Evolutionary conservation across 768 basidiomycete species (phyloP), one percentile per base, ranked within the genome.

Genomic region (Leucocoprinus leucothites): DNA sequence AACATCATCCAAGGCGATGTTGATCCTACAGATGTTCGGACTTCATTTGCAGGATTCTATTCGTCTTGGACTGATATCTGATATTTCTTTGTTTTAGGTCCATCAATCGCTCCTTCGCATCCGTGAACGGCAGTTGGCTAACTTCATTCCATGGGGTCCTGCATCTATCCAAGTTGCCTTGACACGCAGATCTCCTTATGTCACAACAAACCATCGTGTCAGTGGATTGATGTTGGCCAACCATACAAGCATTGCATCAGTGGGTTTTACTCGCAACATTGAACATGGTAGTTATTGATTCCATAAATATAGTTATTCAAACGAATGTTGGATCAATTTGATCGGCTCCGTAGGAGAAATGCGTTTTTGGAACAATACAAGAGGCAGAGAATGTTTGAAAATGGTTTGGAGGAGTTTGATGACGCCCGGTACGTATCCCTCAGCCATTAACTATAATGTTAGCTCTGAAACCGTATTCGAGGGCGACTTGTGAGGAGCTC

Each of bases 1-100:
- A 98, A 98, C 70, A 97, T 99, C 67, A 99, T 99, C 53, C 94
- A 97, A 70, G 96, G 96, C 18, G 95, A 99, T 60, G 94, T 99
- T 4, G 97, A 99, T 66, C 95, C 97, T 1, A 96, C 93, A 16
- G 97, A 98, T 69, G 96, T 95, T 66, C 57, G 80, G n/a, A 71
- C 14, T 11, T n/a, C 31, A 28, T n/a, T 25, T 16, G 6, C 5
- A 22, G 2, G 8, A 5, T 18, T 24, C 9, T 47, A 5, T 22
- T 16, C 7, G n/a, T 1, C 26, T 18, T 44, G 5, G 14, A 14
- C 40, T 22, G 24, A 16, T 36, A 36, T 18, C 36, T 46, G 49
- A 48, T 59, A 13, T 57, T 44, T 18, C 57, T 36, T 42, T 21
- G 40, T n/a, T 19, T 53, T 43, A 97, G 94, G 92, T 97, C 9